A percentile compares a stretch with the other conserved stretches of the same genome.
These are phyloP conservation scores for Fusarium odoratissimum DNA, from an alignment of 2,329 filamentous ascomycete genomes.

Conservation along the genomic window DNA sequence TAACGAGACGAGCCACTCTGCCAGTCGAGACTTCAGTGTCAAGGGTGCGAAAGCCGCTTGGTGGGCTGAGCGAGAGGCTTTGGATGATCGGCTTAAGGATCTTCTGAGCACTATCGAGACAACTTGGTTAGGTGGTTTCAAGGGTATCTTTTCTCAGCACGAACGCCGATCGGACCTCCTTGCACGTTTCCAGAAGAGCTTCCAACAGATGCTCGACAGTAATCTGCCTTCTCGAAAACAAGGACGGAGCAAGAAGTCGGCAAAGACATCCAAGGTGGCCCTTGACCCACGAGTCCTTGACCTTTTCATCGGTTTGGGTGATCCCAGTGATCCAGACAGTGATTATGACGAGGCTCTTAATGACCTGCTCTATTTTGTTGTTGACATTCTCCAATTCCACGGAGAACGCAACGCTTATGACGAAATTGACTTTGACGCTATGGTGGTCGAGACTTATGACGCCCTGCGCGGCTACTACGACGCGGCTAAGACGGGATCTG, in stretches of 20 bases:
- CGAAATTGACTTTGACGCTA: conserved; percentile 93
- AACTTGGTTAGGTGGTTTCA: conserved; percentile 95
- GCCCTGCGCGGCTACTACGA: conserved; percentile 83
- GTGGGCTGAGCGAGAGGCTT: conserved; percentile 86
- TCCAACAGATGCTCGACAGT: conserved; percentile 83
- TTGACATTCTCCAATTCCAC: conserved; percentile 96
- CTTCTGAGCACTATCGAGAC: conserved; percentile 88
- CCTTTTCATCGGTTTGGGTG: conserved; percentile 87
- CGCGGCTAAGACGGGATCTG: conserved; percentile 54
- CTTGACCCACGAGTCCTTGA: conserved; percentile 77
- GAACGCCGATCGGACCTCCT: conserved; percentile 72
- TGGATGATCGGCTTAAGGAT: conserved; percentile 81
- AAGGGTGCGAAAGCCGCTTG: conserved; percentile 84
- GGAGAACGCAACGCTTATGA: conserved; percentile 97
- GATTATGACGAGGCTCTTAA: conserved; percentile 91
- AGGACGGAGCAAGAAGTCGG: conserved; percentile 65
- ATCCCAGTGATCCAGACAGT: conserved; percentile 72
- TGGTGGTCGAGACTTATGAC: conserved; percentile 89
- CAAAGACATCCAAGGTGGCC: conserved; percentile 56
- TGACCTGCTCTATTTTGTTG: conserved; percentile 93
- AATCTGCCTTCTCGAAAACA: conserved; percentile 85
- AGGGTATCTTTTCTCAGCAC: conserved; percentile 88
- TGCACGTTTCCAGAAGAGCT: conserved; percentile 79
- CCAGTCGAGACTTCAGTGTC: conserved; percentile 72
- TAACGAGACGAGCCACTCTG: conserved; percentile 83